Evolutionary conservation across 2,329 filamentous ascomycete species (phyloP).

Genomic region (Claviceps purpurea): DNA sequence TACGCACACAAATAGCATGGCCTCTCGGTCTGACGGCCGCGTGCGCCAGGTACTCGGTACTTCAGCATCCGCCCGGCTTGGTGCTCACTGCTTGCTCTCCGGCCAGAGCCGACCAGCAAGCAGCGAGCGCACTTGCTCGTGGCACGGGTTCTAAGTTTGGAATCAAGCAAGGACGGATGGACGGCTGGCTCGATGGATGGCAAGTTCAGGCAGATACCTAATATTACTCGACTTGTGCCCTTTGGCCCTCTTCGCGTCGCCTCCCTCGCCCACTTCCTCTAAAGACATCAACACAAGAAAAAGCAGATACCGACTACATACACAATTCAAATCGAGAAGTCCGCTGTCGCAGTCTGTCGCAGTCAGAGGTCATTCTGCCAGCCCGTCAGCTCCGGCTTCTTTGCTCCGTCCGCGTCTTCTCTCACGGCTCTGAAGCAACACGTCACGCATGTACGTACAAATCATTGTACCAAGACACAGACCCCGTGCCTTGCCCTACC

Average conservation of each 20-base stretch:
- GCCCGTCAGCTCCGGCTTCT: conserved; percentile 23
- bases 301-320: conserved; percentile 36
- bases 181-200: background rate
- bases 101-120: background rate
- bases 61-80: too few relatives aligned
- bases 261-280: conserved; percentile 23
- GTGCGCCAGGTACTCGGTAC: conserved; percentile 1
- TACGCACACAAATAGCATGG: too few relatives aligned
- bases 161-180: background rate
- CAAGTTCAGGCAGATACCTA: conserved; percentile 7
- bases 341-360: conserved; percentile 51
- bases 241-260: conserved; percentile 18
- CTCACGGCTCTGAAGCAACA: conserved; percentile 10
- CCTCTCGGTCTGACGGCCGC: background rate
- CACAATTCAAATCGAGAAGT: conserved; percentile 38
- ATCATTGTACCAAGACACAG: too few relatives aligned
- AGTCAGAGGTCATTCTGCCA: conserved; percentile 45
- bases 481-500: background rate
- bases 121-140: too few relatives aligned
- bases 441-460: conserved; percentile 13
- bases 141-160: too few relatives aligned
- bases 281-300: conserved; percentile 38
- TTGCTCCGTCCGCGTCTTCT: conserved; percentile 12
- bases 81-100: background rate
- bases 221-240: conserved; percentile 13